Base-by-base conservation (phyloP, 1,284 basidiomycete genomes). In the Testicularia cyperi region DNA sequence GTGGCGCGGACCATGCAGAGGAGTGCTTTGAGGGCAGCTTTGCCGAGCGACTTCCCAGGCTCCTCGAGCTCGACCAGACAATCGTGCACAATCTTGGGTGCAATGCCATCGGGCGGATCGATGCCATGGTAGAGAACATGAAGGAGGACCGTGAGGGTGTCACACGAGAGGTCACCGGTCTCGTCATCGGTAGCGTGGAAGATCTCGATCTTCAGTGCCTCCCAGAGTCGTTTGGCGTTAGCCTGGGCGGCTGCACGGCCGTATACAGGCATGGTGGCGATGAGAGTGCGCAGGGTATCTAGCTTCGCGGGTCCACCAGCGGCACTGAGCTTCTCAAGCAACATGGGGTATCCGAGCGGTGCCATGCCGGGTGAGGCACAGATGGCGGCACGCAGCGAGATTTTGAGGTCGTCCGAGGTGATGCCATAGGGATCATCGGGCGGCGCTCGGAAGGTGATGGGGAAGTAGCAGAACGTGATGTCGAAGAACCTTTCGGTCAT, bases 401-500 rank as follows among this genome's bases (percentile, higher is more conserved):
- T 67, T 69, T 88, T 88, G 25, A 99, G 82, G 71, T 97, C 88
- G 31, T 94, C 89, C 0, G 88, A 82, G 2, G 86, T 88, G 57
- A 98, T 95, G 6, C 88, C 88, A 76, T 94, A 94, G 4, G 92
- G 90, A 72, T 97, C 92, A 66, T 92, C 88, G 1, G 91, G 88
- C 6, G 92, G 91, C 10, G 92, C 91, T 40, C 88, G 84, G 80
- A 96, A 99, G 1, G 91, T 91, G 64, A 99, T 98, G 1, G 95
- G 95, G 78, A 97, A 99, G 78, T 99, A 99, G 78, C 95, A 98
- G 78, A 92, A 98, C 0, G 87, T 88, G 70, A 97, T 86, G 72
- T 98, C 90, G 79, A 95, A 98, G 49, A 98, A 80, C 46, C 87
- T 84, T 42, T 68, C 71, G 7, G 96, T 90, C 47, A 68, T 84